Conservation (phyloP, 2,329 filamentous ascomycete genomes). For the Penicillium sp. region DNA sequence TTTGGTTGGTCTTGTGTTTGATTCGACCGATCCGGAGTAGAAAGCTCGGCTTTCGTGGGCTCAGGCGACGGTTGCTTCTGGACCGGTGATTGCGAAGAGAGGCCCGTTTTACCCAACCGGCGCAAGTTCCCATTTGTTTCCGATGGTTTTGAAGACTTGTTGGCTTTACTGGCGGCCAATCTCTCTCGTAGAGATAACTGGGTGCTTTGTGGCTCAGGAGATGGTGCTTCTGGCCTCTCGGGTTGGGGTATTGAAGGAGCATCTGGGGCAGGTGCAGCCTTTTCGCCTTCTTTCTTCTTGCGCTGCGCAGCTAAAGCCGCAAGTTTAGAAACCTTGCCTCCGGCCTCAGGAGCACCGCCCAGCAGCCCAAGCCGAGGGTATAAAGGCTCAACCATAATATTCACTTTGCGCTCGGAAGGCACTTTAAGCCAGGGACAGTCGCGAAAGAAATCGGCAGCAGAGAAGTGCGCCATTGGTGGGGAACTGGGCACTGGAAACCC, state of each 20-base stretch:
- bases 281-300: slow-evolving; percentile 75
- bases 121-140: slow-evolving; percentile 25
- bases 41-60: slow-evolving; percentile 6
- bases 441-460: slow-evolving; percentile 65
- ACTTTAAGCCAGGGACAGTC: slow-evolving; percentile 84
- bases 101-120: slow-evolving; percentile 18
- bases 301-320: slow-evolving; percentile 84
- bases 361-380: slow-evolving; percentile 66
- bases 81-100: slow-evolving; percentile 13
- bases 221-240: slow-evolving; percentile 6
- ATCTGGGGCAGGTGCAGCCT: slow-evolving; percentile 32
- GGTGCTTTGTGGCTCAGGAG: slow-evolving; percentile 22
- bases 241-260: slow-evolving; percentile 6
- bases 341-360: slow-evolving; percentile 65
- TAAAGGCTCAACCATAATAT: slow-evolving; percentile 61
- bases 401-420: slow-evolving; percentile 62
- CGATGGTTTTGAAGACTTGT: slow-evolving; percentile 25
- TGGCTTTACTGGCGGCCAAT: slow-evolving; percentile 26
- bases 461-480: slow-evolving; percentile 38
- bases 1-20: slow-evolving; percentile 4
- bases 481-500: slow-evolving; percentile 26
- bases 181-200: slow-evolving; percentile 41
- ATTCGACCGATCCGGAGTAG: slow-evolving; percentile 2
- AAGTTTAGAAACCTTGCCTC: slow-evolving; percentile 81
- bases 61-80: slow-evolving; percentile 23